These are phyloP conservation scores for Stereum hirsutum DNA, from an alignment of 1,284 basidiomycete genomes.

Conservation along the genomic window DNA sequence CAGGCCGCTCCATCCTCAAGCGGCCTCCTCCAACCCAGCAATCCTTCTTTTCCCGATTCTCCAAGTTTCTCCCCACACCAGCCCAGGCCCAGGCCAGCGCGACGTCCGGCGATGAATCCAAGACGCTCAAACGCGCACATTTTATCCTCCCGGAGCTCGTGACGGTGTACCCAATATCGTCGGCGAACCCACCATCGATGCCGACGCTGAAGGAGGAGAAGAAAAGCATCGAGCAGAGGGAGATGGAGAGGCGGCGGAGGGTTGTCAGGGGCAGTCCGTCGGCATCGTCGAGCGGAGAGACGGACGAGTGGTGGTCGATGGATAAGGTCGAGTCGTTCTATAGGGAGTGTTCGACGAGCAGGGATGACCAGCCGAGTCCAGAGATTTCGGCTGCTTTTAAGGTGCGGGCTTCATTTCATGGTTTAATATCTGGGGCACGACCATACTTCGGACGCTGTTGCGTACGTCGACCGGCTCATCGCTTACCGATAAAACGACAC, in stretches of 20 bases:
- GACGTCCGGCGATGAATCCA: conserved; percentile 26
- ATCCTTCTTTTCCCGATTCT: conserved; percentile 63
- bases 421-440: no score
- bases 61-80: conserved; percentile 55
- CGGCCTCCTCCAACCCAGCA: conserved; percentile 60
- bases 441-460: no score
- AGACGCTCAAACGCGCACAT: conserved; percentile 73
- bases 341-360: conserved; percentile 68
- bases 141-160: conserved; percentile 78
- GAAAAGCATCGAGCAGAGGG: conserved; percentile 56
- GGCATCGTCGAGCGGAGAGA: conserved; percentile 17
- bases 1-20: conserved; percentile 73
- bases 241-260: conserved; percentile 50
- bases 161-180: conserved; percentile 81
- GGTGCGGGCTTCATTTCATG: conserved; percentile 34
- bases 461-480: no score
- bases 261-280: conserved; percentile 48
- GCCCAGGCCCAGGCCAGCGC: conserved; percentile 21
- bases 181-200: conserved; percentile 69
- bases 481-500: no score
- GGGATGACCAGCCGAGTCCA: conserved; percentile 63
- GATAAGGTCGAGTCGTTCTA: conserved; percentile 78
- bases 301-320: conserved; percentile 71
- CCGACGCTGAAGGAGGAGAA: conserved; percentile 69
- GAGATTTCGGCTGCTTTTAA: conserved; percentile 65